Evolutionary conservation across 1,284 basidiomycete genomes (phyloP), one percentile per base, ranked within the genome.

Genomic region (Rhodotorula sp.): DNA sequence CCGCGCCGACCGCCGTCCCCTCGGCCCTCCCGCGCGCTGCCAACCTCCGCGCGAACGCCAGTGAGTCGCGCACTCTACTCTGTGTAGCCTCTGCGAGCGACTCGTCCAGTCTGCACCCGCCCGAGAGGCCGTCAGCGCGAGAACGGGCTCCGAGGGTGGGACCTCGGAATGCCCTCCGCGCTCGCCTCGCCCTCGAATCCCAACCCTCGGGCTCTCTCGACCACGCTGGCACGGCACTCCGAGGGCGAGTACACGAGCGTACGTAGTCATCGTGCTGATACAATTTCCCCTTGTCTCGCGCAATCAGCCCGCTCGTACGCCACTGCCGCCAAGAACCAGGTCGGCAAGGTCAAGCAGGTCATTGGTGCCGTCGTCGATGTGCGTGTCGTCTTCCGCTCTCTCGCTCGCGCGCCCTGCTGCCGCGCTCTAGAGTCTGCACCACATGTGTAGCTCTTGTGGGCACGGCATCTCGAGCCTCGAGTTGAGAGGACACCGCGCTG

Each of bases 351-450:
- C 81, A 95, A 95, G 86, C 77, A 79, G 67, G 81, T 83, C 75
- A 82, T 82, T 66, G 81, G 82, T 78, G 95, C 95, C 84, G 95
- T 99, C 84, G 95, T 99, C 82, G 95, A 99, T 83, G 77, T 78
- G 60, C 62, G 77, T 73, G 33, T 33, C 62, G 77, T 73, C 44
- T 33, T n/a, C 49, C 24, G n/a, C 29, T 46, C 56, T n/a, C 46
- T 49, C 54, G 44, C 42, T 46, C 55, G 4, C 76, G 86, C 87
- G 65, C 42, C 30, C 51, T 15, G 51, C 37, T 44, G 30, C 42
- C 12, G 51, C 48, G 42, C 48, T 26, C 46, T 26, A 6, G 37
- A 8, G 26, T 10, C 18, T 33, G 20, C 54, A 5, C 29, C 6
- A 2, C 20, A 17, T 24, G 33, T 10, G 22, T 14, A 22, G 33